Conservation (phyloP, 2,329 filamentous ascomycete genomes). For the Annulohypoxylon truncatum region DNA sequence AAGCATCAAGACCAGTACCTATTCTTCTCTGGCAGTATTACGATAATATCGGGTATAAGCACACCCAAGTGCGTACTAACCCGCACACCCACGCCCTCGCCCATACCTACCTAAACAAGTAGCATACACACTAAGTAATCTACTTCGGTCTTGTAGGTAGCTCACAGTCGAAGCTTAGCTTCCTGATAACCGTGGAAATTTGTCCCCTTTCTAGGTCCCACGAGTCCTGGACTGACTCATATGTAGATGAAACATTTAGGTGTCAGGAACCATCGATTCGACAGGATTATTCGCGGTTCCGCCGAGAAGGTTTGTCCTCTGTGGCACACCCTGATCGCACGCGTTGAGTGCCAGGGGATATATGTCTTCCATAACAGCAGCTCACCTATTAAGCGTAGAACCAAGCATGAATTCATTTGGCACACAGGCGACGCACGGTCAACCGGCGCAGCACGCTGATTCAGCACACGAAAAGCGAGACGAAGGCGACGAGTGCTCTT, state of each 20-base stretch:
- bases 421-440: not conserved
- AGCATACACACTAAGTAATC: not conserved
- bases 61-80: not conserved
- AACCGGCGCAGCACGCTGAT: not conserved
- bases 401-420: too few relatives aligned
- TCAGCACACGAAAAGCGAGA: not conserved
- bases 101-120: not conserved
- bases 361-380: not conserved
- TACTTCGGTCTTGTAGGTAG: not conserved
- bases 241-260: not conserved
- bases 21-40: not conserved
- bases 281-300: not conserved
- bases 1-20: not conserved
- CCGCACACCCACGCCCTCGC: not conserved
- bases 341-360: not conserved
- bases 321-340: not conserved
- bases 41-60: not conserved
- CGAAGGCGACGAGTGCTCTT: not conserved
- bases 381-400: not conserved
- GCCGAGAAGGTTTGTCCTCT: slow-evolving; percentile 4
- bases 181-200: not conserved
- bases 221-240: slow-evolving; percentile 1
- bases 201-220: not conserved
- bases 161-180: not conserved
- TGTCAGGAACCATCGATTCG: slow-evolving; percentile 1